These are phyloP conservation scores for Dothistroma pini DNA, from an alignment of 2,329 filamentous ascomycete species.

Conservation along the genomic window DNA sequence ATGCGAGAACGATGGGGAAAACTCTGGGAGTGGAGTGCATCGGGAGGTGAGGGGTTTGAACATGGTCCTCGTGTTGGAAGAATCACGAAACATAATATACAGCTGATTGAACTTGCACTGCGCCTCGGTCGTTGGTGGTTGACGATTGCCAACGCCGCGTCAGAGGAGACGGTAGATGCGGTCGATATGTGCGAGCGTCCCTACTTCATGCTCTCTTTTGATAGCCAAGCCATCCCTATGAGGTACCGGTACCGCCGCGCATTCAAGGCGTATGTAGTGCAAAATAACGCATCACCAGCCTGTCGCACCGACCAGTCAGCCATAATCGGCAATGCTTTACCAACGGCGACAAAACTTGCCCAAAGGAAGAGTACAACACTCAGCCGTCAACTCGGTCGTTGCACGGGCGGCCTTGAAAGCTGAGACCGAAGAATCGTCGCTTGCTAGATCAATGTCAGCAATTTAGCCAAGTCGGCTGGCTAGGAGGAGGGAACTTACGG, in stretches of 20 bases:
- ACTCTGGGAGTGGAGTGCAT: too few relatives aligned
- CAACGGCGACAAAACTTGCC: conserved; percentile 1
- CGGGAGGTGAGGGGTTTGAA: too few relatives aligned
- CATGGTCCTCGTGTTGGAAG: too few relatives aligned
- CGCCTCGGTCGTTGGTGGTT: too few relatives aligned
- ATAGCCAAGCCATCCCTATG: background rate
- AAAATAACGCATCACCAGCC: conserved; percentile 16
- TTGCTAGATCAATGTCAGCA: conserved; percentile 9
- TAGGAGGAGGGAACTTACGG: conserved; percentile 6
- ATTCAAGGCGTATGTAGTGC: conserved; percentile 11
- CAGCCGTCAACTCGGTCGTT: conserved; percentile 10
- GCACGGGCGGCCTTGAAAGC: conserved; percentile 13
- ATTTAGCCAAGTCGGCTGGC: background rate
- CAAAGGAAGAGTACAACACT: conserved; percentile 17
- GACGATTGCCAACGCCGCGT: too few relatives aligned
- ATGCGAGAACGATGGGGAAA: too few relatives aligned
- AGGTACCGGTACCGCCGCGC: background rate
- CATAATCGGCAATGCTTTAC: background rate
- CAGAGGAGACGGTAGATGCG: background rate
- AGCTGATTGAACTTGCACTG: too few relatives aligned
- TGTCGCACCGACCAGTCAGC: background rate
- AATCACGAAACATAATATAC: too few relatives aligned
- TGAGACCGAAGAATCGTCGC: background rate
- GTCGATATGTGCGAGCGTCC: background rate
- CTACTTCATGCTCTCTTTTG: background rate